Conservation (phyloP, 2,329 filamentous ascomycete species). For the Colletotrichum navitas region DNA sequence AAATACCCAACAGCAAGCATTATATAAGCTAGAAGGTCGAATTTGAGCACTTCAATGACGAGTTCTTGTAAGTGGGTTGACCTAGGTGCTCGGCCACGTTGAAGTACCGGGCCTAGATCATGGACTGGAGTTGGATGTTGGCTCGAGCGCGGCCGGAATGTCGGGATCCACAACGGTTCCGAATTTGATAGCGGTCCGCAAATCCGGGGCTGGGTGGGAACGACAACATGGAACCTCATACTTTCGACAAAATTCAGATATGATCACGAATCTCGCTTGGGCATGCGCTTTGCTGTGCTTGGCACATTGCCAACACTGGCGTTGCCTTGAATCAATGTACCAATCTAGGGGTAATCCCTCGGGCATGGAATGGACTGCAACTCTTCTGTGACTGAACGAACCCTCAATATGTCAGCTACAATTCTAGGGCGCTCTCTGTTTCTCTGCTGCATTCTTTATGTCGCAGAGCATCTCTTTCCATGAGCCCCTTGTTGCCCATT, state of each 20-base stretch:
- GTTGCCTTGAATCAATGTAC: neutral
- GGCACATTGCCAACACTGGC: no score
- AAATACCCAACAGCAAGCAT: conserved; percentile 34
- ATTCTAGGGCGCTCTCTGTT: neutral
- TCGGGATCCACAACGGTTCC: conserved; percentile 36
- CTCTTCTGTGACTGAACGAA: neutral
- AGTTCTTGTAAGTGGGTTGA: neutral
- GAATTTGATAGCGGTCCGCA: conserved; percentile 30
- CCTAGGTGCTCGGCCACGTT: conserved; percentile 6
- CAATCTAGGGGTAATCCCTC: neutral
- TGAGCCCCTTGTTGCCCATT: no score
- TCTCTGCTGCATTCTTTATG: neutral
- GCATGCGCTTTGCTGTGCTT: neutral
- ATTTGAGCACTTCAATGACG: neutral
- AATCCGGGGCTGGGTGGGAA: conserved; percentile 38
- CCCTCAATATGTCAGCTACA: neutral
- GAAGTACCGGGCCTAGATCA: conserved; percentile 16
- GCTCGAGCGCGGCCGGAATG: conserved; percentile 39
- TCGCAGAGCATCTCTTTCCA: no score
- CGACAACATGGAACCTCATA: conserved; percentile 21
- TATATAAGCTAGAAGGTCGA: neutral
- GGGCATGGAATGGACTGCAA: neutral
- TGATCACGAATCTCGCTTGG: conserved; percentile 4
- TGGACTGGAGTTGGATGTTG: conserved; percentile 37
- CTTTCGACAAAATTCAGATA: conserved; percentile 29